Conservation (phyloP, 345 rosid genomes). For the Gossypium longicalyx region DNA sequence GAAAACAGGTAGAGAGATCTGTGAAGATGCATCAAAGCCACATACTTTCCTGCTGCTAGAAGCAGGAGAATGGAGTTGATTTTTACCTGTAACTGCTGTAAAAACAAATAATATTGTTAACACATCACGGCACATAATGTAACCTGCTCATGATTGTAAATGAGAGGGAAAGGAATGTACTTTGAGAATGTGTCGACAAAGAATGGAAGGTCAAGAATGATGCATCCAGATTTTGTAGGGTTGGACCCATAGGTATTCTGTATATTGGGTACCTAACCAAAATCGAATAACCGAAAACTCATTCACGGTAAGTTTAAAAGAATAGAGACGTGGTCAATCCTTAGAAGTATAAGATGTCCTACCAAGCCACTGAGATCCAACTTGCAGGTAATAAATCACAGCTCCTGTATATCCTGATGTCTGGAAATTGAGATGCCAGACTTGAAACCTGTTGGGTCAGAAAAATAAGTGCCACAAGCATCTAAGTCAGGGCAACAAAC, state of each 20-base stretch:
- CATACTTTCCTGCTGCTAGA: constrained; percentile 27
- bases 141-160: background rate
- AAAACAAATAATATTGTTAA: constrained; percentile 7
- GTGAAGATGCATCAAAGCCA: constrained; percentile 35
- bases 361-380: constrained; percentile 91
- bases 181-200: constrained; percentile 49
- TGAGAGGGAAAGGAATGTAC: constrained; percentile 26
- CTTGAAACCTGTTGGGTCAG: constrained; percentile 40
- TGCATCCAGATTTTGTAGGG: constrained; percentile 71
- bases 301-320: background rate
- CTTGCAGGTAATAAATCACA: constrained; percentile 73
- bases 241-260: constrained; percentile 75
- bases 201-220: constrained; percentile 77
- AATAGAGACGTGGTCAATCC: constrained; percentile 9
- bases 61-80: constrained; percentile 25
- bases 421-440: constrained; percentile 58
- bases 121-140: background rate
- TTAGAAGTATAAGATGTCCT: constrained; percentile 19
- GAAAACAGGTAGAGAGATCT: constrained; percentile 48
- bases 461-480: background rate
- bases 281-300: constrained; percentile 1
- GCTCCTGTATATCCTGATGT: constrained; percentile 52
- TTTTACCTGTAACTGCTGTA: constrained; percentile 32
- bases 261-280: constrained; percentile 77
- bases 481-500: constrained; percentile 11